Conservation (phyloP, 2,329 filamentous ascomycete species). For the Cercospora sp. region DNA sequence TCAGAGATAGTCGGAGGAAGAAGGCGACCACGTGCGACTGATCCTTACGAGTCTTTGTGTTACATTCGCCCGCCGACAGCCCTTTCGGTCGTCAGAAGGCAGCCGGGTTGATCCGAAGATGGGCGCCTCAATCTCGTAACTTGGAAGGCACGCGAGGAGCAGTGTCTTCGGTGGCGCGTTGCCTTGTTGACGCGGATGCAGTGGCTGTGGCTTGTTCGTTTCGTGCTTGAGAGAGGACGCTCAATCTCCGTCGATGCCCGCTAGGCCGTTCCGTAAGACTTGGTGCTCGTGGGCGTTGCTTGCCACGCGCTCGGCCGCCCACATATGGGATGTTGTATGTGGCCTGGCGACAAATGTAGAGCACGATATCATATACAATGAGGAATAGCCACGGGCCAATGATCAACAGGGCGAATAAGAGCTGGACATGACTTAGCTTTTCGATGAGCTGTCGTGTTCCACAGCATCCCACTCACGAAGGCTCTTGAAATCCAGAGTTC, state of each 20-base stretch:
- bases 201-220: constrained; percentile 25
- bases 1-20: background rate
- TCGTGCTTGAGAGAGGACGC: constrained; percentile 37
- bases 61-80: background rate
- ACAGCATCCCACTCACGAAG: constrained; percentile 54
- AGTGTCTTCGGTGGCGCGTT: constrained; percentile 24
- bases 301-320: constrained; percentile 62
- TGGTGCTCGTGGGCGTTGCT: constrained; percentile 60
- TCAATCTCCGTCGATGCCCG: constrained; percentile 50
- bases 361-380: constrained; percentile 62
- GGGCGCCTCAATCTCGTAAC: constrained; percentile 10
- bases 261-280: constrained; percentile 59
- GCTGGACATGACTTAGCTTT: constrained; percentile 42
- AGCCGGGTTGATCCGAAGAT: background rate
- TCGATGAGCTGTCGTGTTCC: constrained; percentile 4
- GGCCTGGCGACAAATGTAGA: constrained; percentile 61
- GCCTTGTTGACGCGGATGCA: constrained; percentile 29
- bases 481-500: constrained; percentile 63
- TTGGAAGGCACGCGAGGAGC: constrained; percentile 20
- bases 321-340: constrained; percentile 61
- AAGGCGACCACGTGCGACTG: constrained; percentile 16
- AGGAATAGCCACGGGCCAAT: constrained; percentile 64
- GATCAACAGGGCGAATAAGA: constrained; percentile 60
- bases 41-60: background rate
- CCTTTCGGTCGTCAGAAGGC: background rate